Evolutionary conservation across 345 rosid species (phyloP).

Genomic region (Noccaea caerulescens): DNA sequence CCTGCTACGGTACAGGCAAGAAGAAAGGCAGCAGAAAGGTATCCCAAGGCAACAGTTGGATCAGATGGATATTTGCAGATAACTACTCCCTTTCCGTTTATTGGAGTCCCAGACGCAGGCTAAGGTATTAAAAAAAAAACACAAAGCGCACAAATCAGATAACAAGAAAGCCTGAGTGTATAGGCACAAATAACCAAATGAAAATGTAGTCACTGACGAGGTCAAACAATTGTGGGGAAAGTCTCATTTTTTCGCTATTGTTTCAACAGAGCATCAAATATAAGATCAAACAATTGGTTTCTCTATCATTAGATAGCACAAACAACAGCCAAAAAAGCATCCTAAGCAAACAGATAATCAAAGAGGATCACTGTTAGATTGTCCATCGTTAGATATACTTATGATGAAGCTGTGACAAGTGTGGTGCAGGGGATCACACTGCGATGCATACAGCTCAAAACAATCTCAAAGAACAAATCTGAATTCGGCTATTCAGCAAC

Average conservation of each 20-base stretch:
- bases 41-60: conserved; percentile 71
- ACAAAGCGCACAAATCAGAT: conserved; percentile 6
- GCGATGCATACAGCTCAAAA: background rate
- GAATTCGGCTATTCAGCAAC: background rate
- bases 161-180: background rate
- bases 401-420: background rate
- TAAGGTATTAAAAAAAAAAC: conserved; percentile 5
- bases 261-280: background rate
- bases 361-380: background rate
- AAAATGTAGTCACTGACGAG: background rate
- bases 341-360: background rate
- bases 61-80: conserved; percentile 86
- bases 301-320: background rate
- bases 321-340: background rate
- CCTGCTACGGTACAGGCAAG: conserved; percentile 56
- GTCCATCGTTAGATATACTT: background rate
- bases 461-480: background rate
- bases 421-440: conserved; percentile 5
- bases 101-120: conserved; percentile 77
- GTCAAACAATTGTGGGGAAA: background rate
- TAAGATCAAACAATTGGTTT: conserved; percentile 6
- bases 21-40: conserved; percentile 68
- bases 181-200: background rate
- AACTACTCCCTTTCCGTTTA: conserved; percentile 60
- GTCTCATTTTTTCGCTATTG: background rate